phyloP scores from a whole-genome alignment of 768 basidiomycete genomes.

The Boletus tomentosulus region DNA sequence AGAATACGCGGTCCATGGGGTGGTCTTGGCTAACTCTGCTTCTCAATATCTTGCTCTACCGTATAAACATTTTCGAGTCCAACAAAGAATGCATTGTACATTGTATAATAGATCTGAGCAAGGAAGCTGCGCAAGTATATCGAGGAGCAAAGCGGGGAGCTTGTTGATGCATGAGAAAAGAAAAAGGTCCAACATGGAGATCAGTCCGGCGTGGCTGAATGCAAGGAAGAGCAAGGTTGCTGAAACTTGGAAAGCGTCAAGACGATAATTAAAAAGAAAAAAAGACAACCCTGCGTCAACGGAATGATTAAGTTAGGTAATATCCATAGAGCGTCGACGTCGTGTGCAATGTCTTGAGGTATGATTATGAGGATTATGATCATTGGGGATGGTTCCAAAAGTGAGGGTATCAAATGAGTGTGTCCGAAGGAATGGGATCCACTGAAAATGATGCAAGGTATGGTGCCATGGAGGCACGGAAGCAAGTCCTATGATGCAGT shows the following conservation, averaged over 20 bases:
- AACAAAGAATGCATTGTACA: conserved; percentile 26
- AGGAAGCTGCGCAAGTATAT: conserved; percentile 8
- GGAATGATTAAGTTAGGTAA: conserved; percentile 17
- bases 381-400: conserved; percentile 12
- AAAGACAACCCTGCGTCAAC: conserved; percentile 1
- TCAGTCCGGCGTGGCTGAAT: conserved; percentile 17
- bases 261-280: conserved; percentile 6
- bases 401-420: conserved; percentile 28
- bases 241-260: conserved; percentile 20
- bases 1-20: conserved; percentile 92
- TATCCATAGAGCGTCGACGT: conserved; percentile 21
- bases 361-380: conserved; percentile 13
- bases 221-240: conserved; percentile 4
- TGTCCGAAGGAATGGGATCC: conserved; percentile 17
- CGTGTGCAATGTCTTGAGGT: conserved; percentile 9
- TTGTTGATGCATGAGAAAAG: conserved; percentile 8
- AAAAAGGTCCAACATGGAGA: conserved; percentile 7
- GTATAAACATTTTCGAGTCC: not conserved
- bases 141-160: conserved; percentile 6
- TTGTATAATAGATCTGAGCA: conserved; percentile 20
- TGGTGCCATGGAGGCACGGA: not conserved
- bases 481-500: conserved; percentile 17
- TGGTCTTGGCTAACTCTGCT: conserved; percentile 48
- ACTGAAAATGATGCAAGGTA: conserved; percentile 7
- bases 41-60: not conserved